Conservation (phyloP, 106 monocot genomes). For the Apostasia ramifera region DNA sequence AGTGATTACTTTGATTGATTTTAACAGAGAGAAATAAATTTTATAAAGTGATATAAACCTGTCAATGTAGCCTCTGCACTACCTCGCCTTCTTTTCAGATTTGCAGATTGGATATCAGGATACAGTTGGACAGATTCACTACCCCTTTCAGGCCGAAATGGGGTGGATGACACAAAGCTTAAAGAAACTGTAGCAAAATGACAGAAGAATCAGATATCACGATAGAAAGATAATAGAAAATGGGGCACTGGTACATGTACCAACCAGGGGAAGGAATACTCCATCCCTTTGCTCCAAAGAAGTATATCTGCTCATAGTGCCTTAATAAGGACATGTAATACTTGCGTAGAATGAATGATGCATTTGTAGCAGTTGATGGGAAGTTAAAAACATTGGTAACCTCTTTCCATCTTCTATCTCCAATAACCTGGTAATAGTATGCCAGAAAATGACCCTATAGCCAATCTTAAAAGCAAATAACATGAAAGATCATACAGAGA, state of each 20-base stretch:
- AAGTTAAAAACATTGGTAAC: conserved; percentile 80
- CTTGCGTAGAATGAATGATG: conserved; percentile 86
- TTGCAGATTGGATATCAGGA: conserved; percentile 16
- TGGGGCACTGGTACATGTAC: background rate
- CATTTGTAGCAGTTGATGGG: conserved; percentile 96
- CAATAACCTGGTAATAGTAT: conserved; percentile 47
- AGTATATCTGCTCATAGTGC: conserved; percentile 90
- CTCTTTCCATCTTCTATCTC: conserved; percentile 80
- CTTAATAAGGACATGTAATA: conserved; percentile 75
- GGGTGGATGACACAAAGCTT: conserved; percentile 5
- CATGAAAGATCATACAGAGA: too few species aligned
- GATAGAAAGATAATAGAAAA: background rate
- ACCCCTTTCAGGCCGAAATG: conserved; percentile 16
- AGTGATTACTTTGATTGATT: too few species aligned
- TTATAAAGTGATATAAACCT: conserved; percentile 17
- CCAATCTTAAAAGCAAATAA: too few species aligned
- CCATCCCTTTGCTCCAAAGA: conserved; percentile 58
- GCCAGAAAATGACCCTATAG: too few species aligned
- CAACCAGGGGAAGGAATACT: conserved; percentile 23
- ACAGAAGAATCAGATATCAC: background rate
- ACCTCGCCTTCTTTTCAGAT: conserved; percentile 33
- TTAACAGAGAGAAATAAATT: too few species aligned
- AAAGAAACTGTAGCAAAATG: conserved; percentile 13
- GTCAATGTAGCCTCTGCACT: conserved; percentile 21
- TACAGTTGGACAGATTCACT: conserved; percentile 6